Base-by-base conservation (phyloP, 1,284 basidiomycete species). In the Butyriboletus appendiculatus region DNA sequence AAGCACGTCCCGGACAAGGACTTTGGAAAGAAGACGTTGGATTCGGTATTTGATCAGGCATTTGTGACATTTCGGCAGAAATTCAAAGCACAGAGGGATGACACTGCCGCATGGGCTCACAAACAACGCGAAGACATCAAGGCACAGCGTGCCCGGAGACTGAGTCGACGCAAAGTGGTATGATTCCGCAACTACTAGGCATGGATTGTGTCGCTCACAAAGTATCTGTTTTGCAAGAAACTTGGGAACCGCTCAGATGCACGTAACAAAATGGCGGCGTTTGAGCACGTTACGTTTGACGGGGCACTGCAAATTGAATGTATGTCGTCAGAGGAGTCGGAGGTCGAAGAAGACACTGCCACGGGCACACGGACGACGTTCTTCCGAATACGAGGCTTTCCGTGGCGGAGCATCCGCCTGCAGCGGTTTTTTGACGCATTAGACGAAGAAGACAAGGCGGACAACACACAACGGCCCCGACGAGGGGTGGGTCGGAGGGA, bases 281-380 rank as follows among this genome's bases (percentile, higher is more conserved):
- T 86, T 55, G 76, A 81, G 48, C 81, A 87, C 65, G 72, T 81
- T 12, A 76, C 73, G 15, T 90, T 90, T 62, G 85, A 88, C 60
- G 79, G 80, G 16, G 86, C 88, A 9, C 70, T 90, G 50, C 82
- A 86, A 54, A 58, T 81, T 16, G 88, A 89, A 44, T 90, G 87
- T 66, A 88, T 90, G 84, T 90, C 88, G 16, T 86, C 84, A 30
- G 87, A 90, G 59, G 87, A 90, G 64, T 90, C 88, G 15, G 81
- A 82, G 53, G 72, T 71, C 40, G 85, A 84, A 45, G 68, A 70
- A 24, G 73, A 75, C 50, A 62, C 64, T 0, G 59, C 54, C 24
- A 56, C 63, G 3, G 63, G 69, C 9, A 42, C 48, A 5, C 60
- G 64, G 12, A 61, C 60, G 35, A 65, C 67, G 33, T 55, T 78